Evolutionary conservation across 495 filamentous ascomycete species (phyloP).

Genomic region (Penicillium salamii): DNA sequence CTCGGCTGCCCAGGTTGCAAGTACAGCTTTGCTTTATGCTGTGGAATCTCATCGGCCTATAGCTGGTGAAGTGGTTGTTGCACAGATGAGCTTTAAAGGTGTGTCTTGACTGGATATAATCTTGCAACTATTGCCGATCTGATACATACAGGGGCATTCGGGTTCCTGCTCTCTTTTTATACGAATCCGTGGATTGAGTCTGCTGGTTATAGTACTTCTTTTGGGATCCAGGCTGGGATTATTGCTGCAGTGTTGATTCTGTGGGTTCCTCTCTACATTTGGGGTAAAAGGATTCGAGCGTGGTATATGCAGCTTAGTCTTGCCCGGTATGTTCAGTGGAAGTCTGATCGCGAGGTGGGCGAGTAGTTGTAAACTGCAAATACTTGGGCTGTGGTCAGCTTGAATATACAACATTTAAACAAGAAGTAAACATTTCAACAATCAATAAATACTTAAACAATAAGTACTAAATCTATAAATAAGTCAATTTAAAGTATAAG

Average conservation of each 20-base stretch:
- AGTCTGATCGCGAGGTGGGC: too few species aligned
- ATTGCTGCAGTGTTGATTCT: conserved; percentile 37
- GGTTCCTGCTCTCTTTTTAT: conserved; percentile 58
- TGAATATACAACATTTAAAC: too few species aligned
- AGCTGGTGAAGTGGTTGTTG: conserved; percentile 50
- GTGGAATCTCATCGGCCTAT: conserved; percentile 56
- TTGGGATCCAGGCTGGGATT: conserved; percentile 53
- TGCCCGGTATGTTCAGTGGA: too few species aligned
- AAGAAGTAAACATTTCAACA: too few species aligned
- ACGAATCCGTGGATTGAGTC: conserved; percentile 56
- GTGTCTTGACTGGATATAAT: conserved; percentile 4
- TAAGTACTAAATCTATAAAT: too few species aligned
- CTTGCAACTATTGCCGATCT: too few species aligned
- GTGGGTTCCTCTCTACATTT: conserved; percentile 46
- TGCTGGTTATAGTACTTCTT: conserved; percentile 48
- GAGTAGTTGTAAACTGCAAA: too few species aligned
- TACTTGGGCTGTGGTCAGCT: too few species aligned
- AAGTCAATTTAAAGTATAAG: too few species aligned
- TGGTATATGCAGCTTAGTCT: too few species aligned
- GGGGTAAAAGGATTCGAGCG: conserved; percentile 32
- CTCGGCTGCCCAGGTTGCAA: conserved; percentile 36
- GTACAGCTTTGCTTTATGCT: conserved; percentile 39
- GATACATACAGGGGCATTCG: conserved; percentile 44
- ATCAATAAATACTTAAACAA: too few species aligned
- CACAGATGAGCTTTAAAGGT: conserved; percentile 53